Base-by-base conservation (phyloP, 352 stramenopile genomes). In the Hyphochytrium catenoides region DNA sequence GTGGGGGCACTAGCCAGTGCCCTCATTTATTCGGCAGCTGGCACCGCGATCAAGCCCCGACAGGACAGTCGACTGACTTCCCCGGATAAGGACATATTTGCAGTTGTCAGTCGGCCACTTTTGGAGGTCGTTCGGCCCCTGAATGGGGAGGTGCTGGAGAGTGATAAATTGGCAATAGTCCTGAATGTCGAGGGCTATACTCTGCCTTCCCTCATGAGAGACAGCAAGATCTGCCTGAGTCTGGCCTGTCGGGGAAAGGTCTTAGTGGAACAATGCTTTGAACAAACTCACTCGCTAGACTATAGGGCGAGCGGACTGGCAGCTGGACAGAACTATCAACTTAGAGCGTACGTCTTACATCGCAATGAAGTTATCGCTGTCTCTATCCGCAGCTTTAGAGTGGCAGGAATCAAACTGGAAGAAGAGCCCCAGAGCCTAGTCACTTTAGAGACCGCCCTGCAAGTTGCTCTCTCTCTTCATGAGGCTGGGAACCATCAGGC, bases 361-460 rank as follows among this genome's bases (percentile, higher is more conserved):
- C 14, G 37, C 27, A 58, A 53, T 15, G 52, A 55, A 17, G 48
- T 75, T 27, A 39, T 77, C 9, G 62, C 51, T 5, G 39, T 73
- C 8, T 82, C 67, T 8, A 61, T 61, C 39, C 55, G 67, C 1
- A 56, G 50, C 5, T 75, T 82, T 34, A 46, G 59, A 4, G 62
- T 78, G 11, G 64, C 46, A 0, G 65, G 59, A 0, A 39, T 76
- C 18, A 19, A 52, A 0, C 31, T 50, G 0, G 18, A 37, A 2
- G 26, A 30, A 5, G 36, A 40, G 9, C 22, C 4, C 3, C 24
- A 11, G n/a, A 52, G 46, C 2, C n/a, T n/a, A n/a, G 27, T 76
- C 32, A 66, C 62, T 16, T 39, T 78, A 12, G 39, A 35, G 0
- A 43, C 52, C 9, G 62, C 64, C 3, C 34, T 78, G 26, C 50